Evolutionary conservation across 1,284 basidiomycete genomes (phyloP).

Genomic region (Cutaneotrichosporon sp.): DNA sequence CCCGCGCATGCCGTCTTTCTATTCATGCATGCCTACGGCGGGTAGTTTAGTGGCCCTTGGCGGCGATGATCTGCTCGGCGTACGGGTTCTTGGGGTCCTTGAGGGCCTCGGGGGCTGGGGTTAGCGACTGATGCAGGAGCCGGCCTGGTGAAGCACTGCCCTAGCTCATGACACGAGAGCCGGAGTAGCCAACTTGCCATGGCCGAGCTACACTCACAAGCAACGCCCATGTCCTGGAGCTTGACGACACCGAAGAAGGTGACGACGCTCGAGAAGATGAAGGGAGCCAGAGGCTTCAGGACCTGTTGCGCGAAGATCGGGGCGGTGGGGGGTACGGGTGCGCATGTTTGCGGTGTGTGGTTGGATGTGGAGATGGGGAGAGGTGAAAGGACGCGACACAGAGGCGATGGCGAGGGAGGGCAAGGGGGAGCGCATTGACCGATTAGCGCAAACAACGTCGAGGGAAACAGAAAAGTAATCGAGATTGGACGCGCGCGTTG

Average conservation of each 20-base stretch:
- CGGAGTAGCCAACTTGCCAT: too few relatives aligned
- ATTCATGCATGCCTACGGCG: constrained; percentile 12
- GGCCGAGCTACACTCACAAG: constrained; percentile 35
- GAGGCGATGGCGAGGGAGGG: not conserved
- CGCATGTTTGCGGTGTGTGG: not conserved
- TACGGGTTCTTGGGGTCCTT: constrained; percentile 38
- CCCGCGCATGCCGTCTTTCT: constrained; percentile 1
- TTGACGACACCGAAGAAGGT: constrained; percentile 38
- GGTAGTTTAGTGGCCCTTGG: constrained; percentile 16
- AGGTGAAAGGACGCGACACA: not conserved
- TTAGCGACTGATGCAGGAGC: constrained; percentile 10
- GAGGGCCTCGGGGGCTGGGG: constrained; percentile 30
- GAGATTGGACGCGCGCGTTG: not conserved
- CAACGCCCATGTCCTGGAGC: constrained; percentile 34
- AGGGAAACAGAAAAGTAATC: not conserved
- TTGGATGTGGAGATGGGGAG: not conserved
- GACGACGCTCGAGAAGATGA: constrained; percentile 37
- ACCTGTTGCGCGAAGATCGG: constrained; percentile 22
- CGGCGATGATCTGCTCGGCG: constrained; percentile 19
- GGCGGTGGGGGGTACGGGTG: not conserved
- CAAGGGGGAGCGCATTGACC: too few relatives aligned
- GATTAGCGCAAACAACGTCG: not conserved
- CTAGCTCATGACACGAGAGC: too few relatives aligned
- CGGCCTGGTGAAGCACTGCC: too few relatives aligned
- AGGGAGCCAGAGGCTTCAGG: constrained; percentile 41